phyloP scores from a whole-genome alignment of 257 asterid genomes.

The Thymus mandschuricus region DNA sequence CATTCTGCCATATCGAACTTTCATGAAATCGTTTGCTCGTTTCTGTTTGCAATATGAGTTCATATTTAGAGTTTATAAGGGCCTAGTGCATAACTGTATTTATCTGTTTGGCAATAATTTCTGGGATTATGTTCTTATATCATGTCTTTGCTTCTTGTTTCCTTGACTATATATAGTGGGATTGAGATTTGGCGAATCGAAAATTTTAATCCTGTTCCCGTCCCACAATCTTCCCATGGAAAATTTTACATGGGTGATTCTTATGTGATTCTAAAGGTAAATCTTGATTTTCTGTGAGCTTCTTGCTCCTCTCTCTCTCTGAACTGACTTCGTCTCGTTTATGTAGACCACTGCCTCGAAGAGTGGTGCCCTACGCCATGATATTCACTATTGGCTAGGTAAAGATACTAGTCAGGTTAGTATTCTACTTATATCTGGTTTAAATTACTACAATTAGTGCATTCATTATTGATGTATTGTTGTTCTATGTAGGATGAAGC shows the following conservation, averaged over 20 bases:
- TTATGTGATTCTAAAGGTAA: slow-evolving; percentile 75
- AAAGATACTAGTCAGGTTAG: slow-evolving; percentile 68
- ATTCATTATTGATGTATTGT: slow-evolving; percentile 18
- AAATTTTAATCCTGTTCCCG: slow-evolving; percentile 59
- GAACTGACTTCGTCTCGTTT: slow-evolving; percentile 29
- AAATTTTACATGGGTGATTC: slow-evolving; percentile 82
- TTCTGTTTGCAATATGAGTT: slow-evolving; percentile 18
- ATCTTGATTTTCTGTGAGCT: not conserved
- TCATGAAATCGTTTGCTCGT: slow-evolving; percentile 13
- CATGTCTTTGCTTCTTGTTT: slow-evolving; percentile 29
- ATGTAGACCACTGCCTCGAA: slow-evolving; percentile 63
- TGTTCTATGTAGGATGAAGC: slow-evolving; percentile 55
- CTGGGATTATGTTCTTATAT: slow-evolving; percentile 19
- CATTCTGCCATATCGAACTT: slow-evolving; percentile 1
- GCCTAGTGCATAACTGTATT: not conserved
- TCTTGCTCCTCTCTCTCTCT: not conserved
- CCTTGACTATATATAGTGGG: slow-evolving; percentile 60
- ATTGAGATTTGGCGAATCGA: slow-evolving; percentile 86
- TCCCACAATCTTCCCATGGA: slow-evolving; percentile 65
- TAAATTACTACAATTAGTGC: slow-evolving; percentile 2
- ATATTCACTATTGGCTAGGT: slow-evolving; percentile 85
- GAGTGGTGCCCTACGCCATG: slow-evolving; percentile 63
- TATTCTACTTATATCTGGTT: slow-evolving; percentile 18
- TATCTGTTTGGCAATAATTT: slow-evolving; percentile 6
- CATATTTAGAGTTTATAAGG: not conserved